Evolutionary conservation across 108 stramenopile species (phyloP).

Genomic region (Conticribra weissflogii): DNA sequence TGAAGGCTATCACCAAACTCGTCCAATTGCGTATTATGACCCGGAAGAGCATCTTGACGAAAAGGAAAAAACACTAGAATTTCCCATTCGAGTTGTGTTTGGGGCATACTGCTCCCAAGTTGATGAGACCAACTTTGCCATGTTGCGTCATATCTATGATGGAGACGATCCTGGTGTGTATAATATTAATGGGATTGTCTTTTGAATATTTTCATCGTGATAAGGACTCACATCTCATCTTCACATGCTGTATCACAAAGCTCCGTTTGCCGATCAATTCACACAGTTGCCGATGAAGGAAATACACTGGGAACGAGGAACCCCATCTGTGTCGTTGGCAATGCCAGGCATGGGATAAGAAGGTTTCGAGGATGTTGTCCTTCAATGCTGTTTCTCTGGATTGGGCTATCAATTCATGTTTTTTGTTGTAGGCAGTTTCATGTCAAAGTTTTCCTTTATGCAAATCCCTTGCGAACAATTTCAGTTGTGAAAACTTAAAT

Average conservation of each 20-base stretch:
- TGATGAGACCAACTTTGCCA: conserved; percentile 52
- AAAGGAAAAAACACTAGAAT: conserved; percentile 4
- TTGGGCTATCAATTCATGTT: too few species aligned
- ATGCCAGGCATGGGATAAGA: too few species aligned
- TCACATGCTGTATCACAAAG: too few species aligned
- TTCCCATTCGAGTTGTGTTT: conserved; percentile 51
- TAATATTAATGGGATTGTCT: too few species aligned
- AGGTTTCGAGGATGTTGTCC: too few species aligned
- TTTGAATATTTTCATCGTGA: too few species aligned
- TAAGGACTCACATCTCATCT: too few species aligned
- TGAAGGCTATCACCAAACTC: conserved; percentile 56
- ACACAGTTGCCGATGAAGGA: conserved; percentile 38
- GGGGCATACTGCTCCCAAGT: conserved; percentile 56
- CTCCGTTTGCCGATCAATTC: conserved; percentile 61
- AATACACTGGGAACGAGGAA: conserved; percentile 37
- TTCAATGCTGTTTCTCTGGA: too few species aligned
- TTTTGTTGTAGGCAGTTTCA: too few species aligned
- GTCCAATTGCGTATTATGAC: conserved; percentile 42
- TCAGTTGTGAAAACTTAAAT: too few species aligned
- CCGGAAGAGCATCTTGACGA: conserved; percentile 14
- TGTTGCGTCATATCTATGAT: conserved; percentile 53
- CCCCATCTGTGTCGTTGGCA: conserved; percentile 16
- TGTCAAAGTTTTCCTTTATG: too few species aligned
- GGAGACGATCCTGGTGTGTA: conserved; percentile 58
- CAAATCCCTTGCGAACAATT: too few species aligned